Evolutionary conservation across 805 yeast genomes (phyloP).

Genomic region (Sugiyamaella smithiae): DNA sequence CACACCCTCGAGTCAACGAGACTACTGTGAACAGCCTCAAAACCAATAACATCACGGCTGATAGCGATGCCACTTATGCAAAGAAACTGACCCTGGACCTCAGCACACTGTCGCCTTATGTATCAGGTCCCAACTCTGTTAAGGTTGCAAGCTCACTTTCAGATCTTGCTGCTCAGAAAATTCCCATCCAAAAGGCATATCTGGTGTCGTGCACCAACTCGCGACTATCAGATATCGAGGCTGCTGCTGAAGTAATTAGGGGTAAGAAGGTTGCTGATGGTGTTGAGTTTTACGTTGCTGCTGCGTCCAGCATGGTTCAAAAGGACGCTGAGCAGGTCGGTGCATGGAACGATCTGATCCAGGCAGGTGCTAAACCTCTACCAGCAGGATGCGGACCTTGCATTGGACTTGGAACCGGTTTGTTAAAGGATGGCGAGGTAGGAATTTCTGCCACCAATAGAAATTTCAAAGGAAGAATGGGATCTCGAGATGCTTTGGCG

Average conservation of each 20-base stretch:
- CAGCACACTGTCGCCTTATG: constrained; percentile 75
- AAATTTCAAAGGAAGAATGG: constrained; percentile 99
- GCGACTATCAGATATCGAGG: constrained; percentile 84
- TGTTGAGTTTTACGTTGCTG: constrained; percentile 95
- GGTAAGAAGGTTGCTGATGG: constrained; percentile 82
- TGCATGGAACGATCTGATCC: constrained; percentile 85
- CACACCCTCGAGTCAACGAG: constrained; percentile 80
- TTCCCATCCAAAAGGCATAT: constrained; percentile 89
- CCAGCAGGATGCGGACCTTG: constrained; percentile 99
- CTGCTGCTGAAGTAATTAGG: constrained; percentile 86
- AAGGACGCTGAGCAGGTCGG: constrained; percentile 87
- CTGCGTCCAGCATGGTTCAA: constrained; percentile 93
- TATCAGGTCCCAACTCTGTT: constrained; percentile 97
- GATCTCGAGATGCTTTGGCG: constrained; percentile 93
- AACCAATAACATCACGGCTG: constrained; percentile 51
- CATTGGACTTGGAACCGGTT: constrained; percentile 94
- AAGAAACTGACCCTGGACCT: constrained; percentile 83
- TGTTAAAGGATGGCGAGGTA: constrained; percentile 91
- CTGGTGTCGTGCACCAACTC: constrained; percentile 98
- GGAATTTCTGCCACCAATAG: constrained; percentile 98
- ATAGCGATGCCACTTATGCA: constrained; percentile 79
- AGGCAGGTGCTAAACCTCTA: constrained; percentile 90
- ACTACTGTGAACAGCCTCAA: constrained; percentile 54
- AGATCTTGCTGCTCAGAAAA: constrained; percentile 66
- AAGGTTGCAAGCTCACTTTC: constrained; percentile 79